Evolutionary conservation across 768 basidiomycete genomes (phyloP).

Genomic region (Boletus pseudo-olivaceus): DNA sequence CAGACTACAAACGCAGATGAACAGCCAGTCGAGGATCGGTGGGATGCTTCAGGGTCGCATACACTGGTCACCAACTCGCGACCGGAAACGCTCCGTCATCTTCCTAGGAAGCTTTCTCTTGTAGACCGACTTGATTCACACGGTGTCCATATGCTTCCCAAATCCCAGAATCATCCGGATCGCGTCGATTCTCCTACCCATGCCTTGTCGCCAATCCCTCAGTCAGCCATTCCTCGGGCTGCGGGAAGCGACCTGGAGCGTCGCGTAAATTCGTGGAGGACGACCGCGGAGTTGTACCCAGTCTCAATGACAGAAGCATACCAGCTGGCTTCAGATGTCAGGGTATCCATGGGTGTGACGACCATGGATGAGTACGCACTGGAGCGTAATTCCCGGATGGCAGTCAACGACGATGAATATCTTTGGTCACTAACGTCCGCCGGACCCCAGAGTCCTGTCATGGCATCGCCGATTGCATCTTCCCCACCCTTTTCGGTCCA

Average conservation of each 20-base stretch:
- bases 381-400: slow-evolving; percentile 1
- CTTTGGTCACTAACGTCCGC: slow-evolving; percentile 63
- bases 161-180: slow-evolving; percentile 9
- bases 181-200: slow-evolving; percentile 26
- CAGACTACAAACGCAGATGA: slow-evolving; percentile 43
- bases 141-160: slow-evolving; percentile 37
- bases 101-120: slow-evolving; percentile 65
- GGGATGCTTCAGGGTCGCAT: slow-evolving; percentile 25
- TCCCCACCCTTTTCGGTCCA: slow-evolving; percentile 51
- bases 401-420: slow-evolving; percentile 53
- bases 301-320: slow-evolving; percentile 41
- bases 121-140: slow-evolving; percentile 57
- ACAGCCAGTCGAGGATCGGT: slow-evolving; percentile 36
- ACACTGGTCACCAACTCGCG: slow-evolving; percentile 15
- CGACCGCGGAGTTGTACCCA: slow-evolving; percentile 48
- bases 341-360: slow-evolving; percentile 12
- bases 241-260: slow-evolving; percentile 51
- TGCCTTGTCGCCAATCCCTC: slow-evolving; percentile 56
- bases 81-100: slow-evolving; percentile 42
- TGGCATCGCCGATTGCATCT: slow-evolving; percentile 38
- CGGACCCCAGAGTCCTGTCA: slow-evolving; percentile 49
- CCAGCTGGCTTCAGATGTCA: slow-evolving; percentile 12
- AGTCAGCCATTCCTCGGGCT: slow-evolving; percentile 55
- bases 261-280: slow-evolving; percentile 67
- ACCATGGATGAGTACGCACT: slow-evolving; percentile 25